Evolutionary conservation across 805 yeast genomes (phyloP).

Genomic region (Metschnikowia shivogae): DNA sequence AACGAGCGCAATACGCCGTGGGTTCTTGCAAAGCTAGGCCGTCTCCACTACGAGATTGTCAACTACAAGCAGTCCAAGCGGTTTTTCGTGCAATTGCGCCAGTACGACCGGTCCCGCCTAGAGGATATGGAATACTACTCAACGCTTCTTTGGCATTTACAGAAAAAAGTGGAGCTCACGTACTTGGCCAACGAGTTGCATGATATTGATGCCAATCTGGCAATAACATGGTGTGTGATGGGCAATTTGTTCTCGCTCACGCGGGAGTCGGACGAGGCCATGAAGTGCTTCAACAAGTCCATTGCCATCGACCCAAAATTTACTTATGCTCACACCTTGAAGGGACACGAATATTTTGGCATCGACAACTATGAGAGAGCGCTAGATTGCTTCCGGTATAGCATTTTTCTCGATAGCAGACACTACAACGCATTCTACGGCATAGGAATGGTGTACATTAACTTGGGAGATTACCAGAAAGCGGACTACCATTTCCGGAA

Average conservation of each 20-base stretch:
- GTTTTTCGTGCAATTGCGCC: conserved; percentile 59
- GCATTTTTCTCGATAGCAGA: conserved; percentile 69
- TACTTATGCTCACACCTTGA: conserved; percentile 86
- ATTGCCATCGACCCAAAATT: conserved; percentile 61
- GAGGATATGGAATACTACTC: conserved; percentile 91
- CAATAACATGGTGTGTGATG: conserved; percentile 87
- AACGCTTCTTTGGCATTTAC: conserved; percentile 89
- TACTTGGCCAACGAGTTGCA: conserved; percentile 76
- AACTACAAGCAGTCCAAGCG: conserved; percentile 74
- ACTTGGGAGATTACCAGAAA: conserved; percentile 74
- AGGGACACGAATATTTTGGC: conserved; percentile 87
- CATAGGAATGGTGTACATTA: conserved; percentile 87
- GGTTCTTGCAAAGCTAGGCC: conserved; percentile 76
- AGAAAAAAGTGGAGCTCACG: conserved; percentile 74
- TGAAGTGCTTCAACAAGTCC: conserved; percentile 80
- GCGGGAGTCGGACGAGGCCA: conserved; percentile 85
- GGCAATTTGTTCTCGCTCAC: conserved; percentile 85
- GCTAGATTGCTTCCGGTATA: conserved; percentile 72
- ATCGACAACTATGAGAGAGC: conserved; percentile 92
- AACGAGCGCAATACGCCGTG: conserved; percentile 70
- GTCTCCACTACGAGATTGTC: conserved; percentile 81
- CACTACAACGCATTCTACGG: conserved; percentile 97
- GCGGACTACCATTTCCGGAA: conserved; percentile 86
- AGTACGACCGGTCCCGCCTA: conserved; percentile 69
- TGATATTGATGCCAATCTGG: conserved; percentile 57